A percentile compares a stretch with the other conserved stretches of the same genome.
Evolutionary conservation across 208 protist genomes (phyloP).

Genomic region (Leishmania gerbilli): DNA sequence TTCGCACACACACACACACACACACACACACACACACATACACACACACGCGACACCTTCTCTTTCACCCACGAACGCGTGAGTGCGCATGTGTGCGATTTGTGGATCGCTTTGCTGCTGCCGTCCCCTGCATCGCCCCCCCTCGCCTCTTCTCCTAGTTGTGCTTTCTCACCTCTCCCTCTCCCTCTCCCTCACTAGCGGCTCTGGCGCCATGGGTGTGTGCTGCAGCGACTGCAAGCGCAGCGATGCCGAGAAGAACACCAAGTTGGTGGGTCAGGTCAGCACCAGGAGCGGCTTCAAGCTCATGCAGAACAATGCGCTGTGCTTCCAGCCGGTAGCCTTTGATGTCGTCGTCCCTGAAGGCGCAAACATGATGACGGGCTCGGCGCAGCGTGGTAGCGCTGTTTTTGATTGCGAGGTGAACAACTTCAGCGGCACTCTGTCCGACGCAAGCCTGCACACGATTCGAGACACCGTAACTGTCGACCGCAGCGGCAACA

Average conservation of each 20-base stretch:
- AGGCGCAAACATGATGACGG: background rate
- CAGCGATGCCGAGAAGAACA: background rate
- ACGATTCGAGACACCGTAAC: conserved; percentile 54
- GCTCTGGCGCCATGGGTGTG: background rate
- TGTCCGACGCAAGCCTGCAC: conserved; percentile 57
- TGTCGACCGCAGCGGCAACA: conserved; percentile 8
- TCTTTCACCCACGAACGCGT: background rate
- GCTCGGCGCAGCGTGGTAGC: background rate
- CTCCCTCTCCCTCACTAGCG: background rate
- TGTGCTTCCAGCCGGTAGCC: conserved; percentile 31
- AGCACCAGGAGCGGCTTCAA: conserved; percentile 1
- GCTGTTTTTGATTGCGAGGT: background rate
- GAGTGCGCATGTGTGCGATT: background rate
- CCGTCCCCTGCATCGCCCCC: background rate
- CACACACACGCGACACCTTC: background rate
- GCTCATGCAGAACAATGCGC: background rate
- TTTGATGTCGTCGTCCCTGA: conserved; percentile 65
- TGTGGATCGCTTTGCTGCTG: background rate
- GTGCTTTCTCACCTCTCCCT: background rate
- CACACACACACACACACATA: background rate
- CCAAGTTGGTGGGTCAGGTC: conserved; percentile 2
- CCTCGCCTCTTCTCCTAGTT: background rate
- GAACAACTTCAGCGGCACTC: conserved; percentile 30
- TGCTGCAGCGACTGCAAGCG: conserved; percentile 2
- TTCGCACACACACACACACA: background rate